Evolutionary conservation across 352 stramenopile species (phyloP), one percentile per base, ranked within the genome.

Genomic region (Phytophthora boehmeriae): DNA sequence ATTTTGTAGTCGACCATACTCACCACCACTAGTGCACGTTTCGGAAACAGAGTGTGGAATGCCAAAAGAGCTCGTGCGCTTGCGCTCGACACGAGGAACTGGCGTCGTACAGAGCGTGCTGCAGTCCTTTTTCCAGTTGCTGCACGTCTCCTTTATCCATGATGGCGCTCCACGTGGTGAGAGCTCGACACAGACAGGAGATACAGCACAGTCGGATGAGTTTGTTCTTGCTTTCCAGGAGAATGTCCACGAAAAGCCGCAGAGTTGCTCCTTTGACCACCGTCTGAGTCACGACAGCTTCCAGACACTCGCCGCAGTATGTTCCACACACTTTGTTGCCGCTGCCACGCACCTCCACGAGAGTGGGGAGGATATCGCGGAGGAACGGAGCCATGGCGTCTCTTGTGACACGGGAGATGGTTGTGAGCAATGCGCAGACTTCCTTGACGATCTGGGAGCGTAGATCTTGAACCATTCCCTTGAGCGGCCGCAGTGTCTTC

Each of bases 361-460:
- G 80, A 51, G 67, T 75, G 27, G 83, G 83, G 28, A 95, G 68
- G 19, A 95, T 49, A 47, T 95, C 84, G 16, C 83, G 78, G 36
- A 91, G 61, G 43, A 92, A 88, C 49, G 80, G 80, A 23, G 81
- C 84, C 84, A 95, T 93, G 36, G 80, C 76, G 66, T 93, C 86
- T 22, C 75, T 59, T n/a, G 84, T 89, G n/a, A 76, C 74, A 23
- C 58, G 71, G 30, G 84, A 86, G 19, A 95, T 81, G 51, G 67
- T 73, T 19, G 75, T 73, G 11, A 95, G 71, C 52, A 90, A 49
- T 2, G 58, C 52, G 48, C 86, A 95, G 14, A 90, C 84, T 45
- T 93, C 86, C 59, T 95, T 95, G 58, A 95, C 86, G 55, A 95
- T 91, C 63, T 95, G 86, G 17, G 86, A 95, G 30, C 86, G 78